These are phyloP conservation scores for Sporisorium iseilematis-ciliati DNA, from an alignment of 1,284 basidiomycete species.

Conservation along the genomic window DNA sequence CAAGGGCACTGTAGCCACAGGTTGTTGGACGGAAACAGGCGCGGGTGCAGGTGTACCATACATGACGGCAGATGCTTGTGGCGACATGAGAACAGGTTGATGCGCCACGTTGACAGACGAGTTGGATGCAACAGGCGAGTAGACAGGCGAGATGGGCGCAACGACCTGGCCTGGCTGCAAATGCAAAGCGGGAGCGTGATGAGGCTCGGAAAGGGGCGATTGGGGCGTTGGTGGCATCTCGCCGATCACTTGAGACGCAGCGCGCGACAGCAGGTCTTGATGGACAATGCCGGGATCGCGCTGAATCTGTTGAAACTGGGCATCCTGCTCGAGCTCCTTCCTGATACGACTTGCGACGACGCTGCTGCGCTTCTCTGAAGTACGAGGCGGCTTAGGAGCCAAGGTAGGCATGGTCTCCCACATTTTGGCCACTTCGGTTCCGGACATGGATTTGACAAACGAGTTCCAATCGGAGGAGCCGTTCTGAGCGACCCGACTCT, in stretches of 20 bases:
- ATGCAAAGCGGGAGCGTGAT: slow-evolving; percentile 19
- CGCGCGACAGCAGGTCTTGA: slow-evolving; percentile 57
- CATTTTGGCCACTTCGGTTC: slow-evolving; percentile 55
- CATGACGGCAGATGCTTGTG: slow-evolving; percentile 28
- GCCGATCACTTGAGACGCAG: slow-evolving; percentile 62
- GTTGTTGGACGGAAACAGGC: slow-evolving; percentile 14
- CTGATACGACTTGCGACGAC: slow-evolving; percentile 53
- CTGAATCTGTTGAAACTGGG: slow-evolving; percentile 54
- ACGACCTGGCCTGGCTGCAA: slow-evolving; percentile 44
- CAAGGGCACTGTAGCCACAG: slow-evolving; percentile 13
- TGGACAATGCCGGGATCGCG: slow-evolving; percentile 50
- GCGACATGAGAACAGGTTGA: slow-evolving; percentile 23
- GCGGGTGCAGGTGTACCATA: slow-evolving; percentile 13
- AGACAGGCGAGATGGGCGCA: slow-evolving; percentile 37
- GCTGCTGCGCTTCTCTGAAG: slow-evolving; percentile 38
- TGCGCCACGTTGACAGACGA: slow-evolving; percentile 39
- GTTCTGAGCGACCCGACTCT: slow-evolving; percentile 12
- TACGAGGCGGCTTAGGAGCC: slow-evolving; percentile 28
- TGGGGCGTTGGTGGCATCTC: slow-evolving; percentile 38
- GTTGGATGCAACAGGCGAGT: slow-evolving; percentile 37
- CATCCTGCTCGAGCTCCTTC: slow-evolving; percentile 62
- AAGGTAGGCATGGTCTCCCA: slow-evolving; percentile 54
- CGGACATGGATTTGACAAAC: slow-evolving; percentile 61
- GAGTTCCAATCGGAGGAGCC: slow-evolving; percentile 59
- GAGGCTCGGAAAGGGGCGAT: slow-evolving; percentile 22